phyloP scores from a whole-genome alignment of 768 basidiomycete genomes.

The Russula sp. region DNA sequence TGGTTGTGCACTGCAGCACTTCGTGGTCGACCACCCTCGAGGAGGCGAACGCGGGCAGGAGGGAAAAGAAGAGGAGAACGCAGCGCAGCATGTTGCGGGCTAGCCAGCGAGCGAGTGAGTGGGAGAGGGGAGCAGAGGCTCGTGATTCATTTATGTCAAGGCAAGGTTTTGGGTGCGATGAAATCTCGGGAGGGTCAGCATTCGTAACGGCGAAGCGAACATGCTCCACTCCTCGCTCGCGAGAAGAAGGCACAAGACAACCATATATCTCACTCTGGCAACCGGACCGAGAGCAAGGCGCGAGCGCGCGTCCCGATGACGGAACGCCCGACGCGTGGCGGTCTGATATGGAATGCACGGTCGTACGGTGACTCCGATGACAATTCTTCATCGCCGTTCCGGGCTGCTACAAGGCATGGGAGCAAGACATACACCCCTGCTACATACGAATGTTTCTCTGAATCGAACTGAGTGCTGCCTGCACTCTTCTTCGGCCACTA shows the following conservation, averaged over 20 bases:
- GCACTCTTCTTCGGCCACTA: background rate
- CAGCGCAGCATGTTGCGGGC: background rate
- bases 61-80: background rate
- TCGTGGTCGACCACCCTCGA: constrained; percentile 5
- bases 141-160: background rate
- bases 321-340: constrained; percentile 1
- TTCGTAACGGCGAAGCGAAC: constrained; percentile 8
- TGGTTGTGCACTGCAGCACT: constrained; percentile 21
- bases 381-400: background rate
- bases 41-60: background rate
- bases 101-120: background rate
- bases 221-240: constrained; percentile 7
- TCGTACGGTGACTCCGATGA: background rate
- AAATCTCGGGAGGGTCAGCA: background rate
- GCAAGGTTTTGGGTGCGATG: background rate
- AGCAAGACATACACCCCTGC: background rate
- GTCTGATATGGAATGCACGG: background rate
- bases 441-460: constrained; percentile 1
- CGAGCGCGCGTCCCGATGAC: background rate
- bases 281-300: constrained; percentile 5
- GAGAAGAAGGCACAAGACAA: background rate
- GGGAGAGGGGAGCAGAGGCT: background rate
- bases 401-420: background rate
- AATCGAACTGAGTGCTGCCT: background rate
- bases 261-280: background rate